Base-by-base conservation (phyloP, 2,329 filamentous ascomycete species). In the Ophiostoma australiae region DNA sequence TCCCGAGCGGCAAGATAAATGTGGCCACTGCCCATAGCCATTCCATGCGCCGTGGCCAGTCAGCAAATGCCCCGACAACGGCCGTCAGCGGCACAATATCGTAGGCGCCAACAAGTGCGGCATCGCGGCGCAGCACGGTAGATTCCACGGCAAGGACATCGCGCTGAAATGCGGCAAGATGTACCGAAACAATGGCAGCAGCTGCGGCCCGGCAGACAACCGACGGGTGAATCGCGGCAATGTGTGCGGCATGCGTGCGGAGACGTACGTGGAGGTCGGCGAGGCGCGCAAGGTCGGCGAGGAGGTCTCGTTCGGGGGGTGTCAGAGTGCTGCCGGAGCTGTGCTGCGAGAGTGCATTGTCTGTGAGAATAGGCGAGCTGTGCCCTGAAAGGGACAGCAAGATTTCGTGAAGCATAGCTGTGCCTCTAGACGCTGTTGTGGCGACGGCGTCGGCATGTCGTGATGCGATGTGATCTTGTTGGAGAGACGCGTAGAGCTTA, bases 341-440 rank as follows among this genome's bases (percentile, higher is more conserved):
- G 58, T 20, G 6, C 33, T 20, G 52, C 23, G 23, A 27, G 55
- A 10, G 27, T 20, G 44, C 31, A 33, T 33, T 78, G 74, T 82
- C 23, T 33, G 44, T 23, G 44, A 97, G 91, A 78, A 98, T 87
- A 75, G 93, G 91, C 74, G 94, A 97, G 74, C 92, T 91, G 82
- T 98, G 92, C 75, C 95, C 94, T 77, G 94, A 96, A 81, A 98
- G 89, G 80, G 94, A 94, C 81, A 99, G 90, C 81, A 98, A 89
- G 83, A 99, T 93, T 85, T 99, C 95, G 87, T 98, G 95, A 80
- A 99, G 91, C 95, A 99, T 99, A 75, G 75, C 76, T 23, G 52
- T 58, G 52, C 52, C 52, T 58, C 52, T 58, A 27, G 20, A 58
- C 10, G n/a, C 8, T 58, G 52, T 13, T 27, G 52, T 27, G 23